Conservation (phyloP, 1,284 basidiomycete genomes). For the Anthracocystis walkeri region DNA sequence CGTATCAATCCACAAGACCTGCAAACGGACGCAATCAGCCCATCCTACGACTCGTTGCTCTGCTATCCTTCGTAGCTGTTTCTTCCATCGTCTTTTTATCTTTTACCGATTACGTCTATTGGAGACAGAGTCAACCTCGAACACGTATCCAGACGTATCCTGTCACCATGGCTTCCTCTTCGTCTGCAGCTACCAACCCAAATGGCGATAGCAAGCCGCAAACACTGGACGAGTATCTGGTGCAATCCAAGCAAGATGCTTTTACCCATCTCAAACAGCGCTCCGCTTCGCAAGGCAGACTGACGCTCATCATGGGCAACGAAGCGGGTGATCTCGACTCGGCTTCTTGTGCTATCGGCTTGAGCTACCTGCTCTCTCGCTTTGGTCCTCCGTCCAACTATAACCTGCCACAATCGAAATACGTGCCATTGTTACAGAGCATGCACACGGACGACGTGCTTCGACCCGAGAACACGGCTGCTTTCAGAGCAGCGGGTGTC, state of each 20-base stretch:
- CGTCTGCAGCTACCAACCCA: background rate
- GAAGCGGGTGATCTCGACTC: constrained; percentile 68
- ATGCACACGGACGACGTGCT: constrained; percentile 78
- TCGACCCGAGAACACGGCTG: constrained; percentile 81
- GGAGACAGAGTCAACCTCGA: constrained; percentile 17
- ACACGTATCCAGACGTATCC: background rate
- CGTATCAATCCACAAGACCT: constrained; percentile 28
- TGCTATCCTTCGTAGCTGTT: constrained; percentile 34
- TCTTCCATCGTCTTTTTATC: constrained; percentile 39
- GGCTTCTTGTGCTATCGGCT: constrained; percentile 57
- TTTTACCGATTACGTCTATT: constrained; percentile 29
- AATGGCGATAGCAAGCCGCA: background rate
- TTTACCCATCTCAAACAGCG: constrained; percentile 28
- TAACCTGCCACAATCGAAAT: constrained; percentile 34
- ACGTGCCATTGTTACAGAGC: constrained; percentile 82
- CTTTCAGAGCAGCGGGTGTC: constrained; percentile 43
- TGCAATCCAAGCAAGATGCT: constrained; percentile 35
- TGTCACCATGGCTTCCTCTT: constrained; percentile 1
- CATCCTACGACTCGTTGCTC: constrained; percentile 30
- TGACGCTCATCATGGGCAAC: constrained; percentile 65
- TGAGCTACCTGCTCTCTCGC: constrained; percentile 59
- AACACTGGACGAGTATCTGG: constrained; percentile 24
- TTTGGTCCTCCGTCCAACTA: constrained; percentile 31
- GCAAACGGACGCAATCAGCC: constrained; percentile 22
- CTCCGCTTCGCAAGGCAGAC: constrained; percentile 14